A percentile compares a stretch with the other conserved stretches of the same genome.
These are phyloP conservation scores for Coix lacrymajobi DNA, from an alignment of 176 grass and related monocot genomes.

Conservation along the genomic window DNA sequence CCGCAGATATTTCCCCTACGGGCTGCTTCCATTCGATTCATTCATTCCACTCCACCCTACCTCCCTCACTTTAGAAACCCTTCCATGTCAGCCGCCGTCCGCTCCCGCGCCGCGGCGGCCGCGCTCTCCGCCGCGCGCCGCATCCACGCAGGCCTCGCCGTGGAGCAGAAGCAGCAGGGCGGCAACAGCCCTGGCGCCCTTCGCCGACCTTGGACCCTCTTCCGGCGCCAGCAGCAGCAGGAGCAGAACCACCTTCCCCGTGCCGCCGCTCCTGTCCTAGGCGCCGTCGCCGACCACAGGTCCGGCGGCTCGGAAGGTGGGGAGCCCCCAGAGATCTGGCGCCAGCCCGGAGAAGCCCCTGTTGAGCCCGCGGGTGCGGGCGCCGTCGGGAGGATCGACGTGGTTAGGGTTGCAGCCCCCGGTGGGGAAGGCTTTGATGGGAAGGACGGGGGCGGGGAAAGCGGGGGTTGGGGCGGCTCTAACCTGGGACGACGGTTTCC, in stretches of 20 bases:
- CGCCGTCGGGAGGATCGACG: conserved; percentile 38
- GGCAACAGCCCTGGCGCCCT: neutral
- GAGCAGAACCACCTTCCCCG: neutral
- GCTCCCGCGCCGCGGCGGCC: conserved; percentile 30
- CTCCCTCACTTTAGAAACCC: conserved; percentile 7
- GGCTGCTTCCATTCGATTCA: neutral
- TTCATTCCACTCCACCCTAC: neutral
- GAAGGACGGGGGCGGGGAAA: conserved; percentile 6
- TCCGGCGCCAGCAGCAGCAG: conserved; percentile 22
- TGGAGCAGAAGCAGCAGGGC: conserved; percentile 10
- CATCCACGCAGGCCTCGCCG: conserved; percentile 38
- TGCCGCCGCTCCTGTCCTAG: neutral
- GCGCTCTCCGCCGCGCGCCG: conserved; percentile 31
- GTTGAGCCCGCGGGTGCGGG: neutral
- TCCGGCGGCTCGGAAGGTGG: conserved; percentile 8
- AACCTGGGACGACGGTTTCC: conserved; percentile 45
- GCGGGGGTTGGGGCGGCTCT: conserved; percentile 39
- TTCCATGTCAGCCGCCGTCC: conserved; percentile 48
- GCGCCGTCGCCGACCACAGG: neutral
- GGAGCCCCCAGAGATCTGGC: conserved; percentile 65
- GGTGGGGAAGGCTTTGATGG: conserved; percentile 34
- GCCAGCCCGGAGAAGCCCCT: conserved; percentile 42
- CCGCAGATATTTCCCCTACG: neutral
- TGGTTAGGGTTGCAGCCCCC: conserved; percentile 36
- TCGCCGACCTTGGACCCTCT: conserved; percentile 37